Percentiles rank a stretch among this genome's conserved stretches.
Conservation (phyloP, 768 basidiomycete genomes). For the Ramaria sp. region DNA sequence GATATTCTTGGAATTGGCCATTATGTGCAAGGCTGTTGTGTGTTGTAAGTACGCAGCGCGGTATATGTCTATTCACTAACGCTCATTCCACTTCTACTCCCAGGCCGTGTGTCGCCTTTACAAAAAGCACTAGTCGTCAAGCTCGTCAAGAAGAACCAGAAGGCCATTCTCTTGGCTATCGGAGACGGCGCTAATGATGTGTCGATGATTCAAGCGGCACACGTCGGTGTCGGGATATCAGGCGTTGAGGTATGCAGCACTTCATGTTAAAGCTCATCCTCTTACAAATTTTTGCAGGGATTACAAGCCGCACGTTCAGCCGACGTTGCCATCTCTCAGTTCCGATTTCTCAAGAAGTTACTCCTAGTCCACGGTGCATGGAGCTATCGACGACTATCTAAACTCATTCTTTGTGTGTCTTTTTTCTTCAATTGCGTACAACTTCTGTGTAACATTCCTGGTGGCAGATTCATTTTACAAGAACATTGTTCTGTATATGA, state of each 20-base stretch:
- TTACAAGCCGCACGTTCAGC: conserved; percentile 97
- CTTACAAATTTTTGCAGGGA: conserved; percentile 39
- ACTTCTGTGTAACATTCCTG: conserved; percentile 1
- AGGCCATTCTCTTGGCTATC: conserved; percentile 89
- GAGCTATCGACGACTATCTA: conserved; percentile 94
- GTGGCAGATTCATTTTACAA: conserved; percentile 96
- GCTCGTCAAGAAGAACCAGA: conserved; percentile 95
- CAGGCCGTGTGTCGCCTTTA: conserved; percentile 92
- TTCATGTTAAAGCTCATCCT: no score
- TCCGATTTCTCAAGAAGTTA: conserved; percentile 89
- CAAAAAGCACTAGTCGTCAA: conserved; percentile 98
- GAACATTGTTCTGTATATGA: conserved; percentile 97
- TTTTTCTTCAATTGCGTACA: not conserved
- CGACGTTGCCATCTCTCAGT: conserved; percentile 96
- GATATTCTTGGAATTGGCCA: conserved; percentile 85
- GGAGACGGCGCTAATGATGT: conserved; percentile 98
- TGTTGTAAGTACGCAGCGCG: conserved; percentile 56
- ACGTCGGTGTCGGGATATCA: conserved; percentile 95
- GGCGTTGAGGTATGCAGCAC: conserved; percentile 70
- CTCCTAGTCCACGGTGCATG: conserved; percentile 96
- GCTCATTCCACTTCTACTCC: not conserved
- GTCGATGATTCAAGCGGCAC: conserved; percentile 98
- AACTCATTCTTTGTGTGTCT: conserved; percentile 87
- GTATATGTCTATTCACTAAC: not conserved
- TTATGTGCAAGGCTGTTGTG: conserved; percentile 98